Conservation (phyloP, 306 rosid species). For the Herpetospermum pedunculosum region DNA sequence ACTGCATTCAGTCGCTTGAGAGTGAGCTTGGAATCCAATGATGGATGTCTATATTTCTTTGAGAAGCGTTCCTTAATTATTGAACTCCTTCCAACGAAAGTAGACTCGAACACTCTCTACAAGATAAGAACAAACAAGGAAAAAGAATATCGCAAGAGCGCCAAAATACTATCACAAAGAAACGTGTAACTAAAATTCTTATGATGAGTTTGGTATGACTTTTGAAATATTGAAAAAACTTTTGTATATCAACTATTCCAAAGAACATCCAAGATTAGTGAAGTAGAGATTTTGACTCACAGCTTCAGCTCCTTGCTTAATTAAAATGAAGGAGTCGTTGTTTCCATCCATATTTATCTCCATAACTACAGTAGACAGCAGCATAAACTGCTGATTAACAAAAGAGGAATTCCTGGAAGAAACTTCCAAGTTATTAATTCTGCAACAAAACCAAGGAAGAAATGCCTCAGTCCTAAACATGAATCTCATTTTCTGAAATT, state of each 20-base stretch:
- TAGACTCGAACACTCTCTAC: slow-evolving; percentile 74
- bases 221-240: too few species aligned
- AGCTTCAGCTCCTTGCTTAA: slow-evolving; percentile 11
- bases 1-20: slow-evolving; percentile 73
- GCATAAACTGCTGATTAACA: not conserved
- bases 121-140: not conserved
- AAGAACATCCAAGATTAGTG: not conserved
- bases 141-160: not conserved
- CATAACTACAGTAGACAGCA: not conserved
- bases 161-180: not conserved
- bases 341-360: not conserved
- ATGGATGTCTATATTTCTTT: slow-evolving; percentile 85
- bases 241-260: too few species aligned
- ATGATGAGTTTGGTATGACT: not conserved
- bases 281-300: not conserved
- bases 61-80: slow-evolving; percentile 83
- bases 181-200: not conserved
- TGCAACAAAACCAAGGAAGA: not conserved
- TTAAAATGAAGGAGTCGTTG: not conserved
- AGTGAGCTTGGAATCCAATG: slow-evolving; percentile 77
- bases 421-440: not conserved
- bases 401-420: not conserved
- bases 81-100: slow-evolving; percentile 66
- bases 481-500: not conserved
- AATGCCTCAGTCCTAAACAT: not conserved